Evolutionary conservation across 140 eudicot genomes (phyloP), one percentile per base, ranked within the genome.

Genomic region (Erigeron philadelphicus): DNA sequence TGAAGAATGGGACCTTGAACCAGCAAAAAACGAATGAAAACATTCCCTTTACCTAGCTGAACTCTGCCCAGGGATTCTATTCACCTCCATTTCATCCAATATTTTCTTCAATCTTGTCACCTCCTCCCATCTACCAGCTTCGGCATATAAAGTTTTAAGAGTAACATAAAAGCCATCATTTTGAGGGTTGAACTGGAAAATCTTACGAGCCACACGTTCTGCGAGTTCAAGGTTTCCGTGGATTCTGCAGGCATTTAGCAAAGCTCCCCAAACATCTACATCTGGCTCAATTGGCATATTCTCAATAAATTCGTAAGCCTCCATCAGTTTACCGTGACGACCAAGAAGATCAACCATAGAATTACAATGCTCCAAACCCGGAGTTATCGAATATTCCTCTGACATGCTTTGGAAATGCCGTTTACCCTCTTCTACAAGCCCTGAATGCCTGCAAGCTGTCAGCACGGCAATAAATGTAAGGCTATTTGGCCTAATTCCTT

Each of bases 301-400:
- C 47, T 72, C 55, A 53, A 86, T 83, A 52, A 83, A 81, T 17
- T 86, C 74, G 48, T 75, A 84, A 11, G 95, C 90, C 76, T 82
- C 86, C 23, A 15, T 8, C 61, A 86, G 68, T 57, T 73, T 70
- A 17, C 94, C 94, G 4, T 80, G 78, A 52, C 83, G 81, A 5
- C 82, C 82, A 47, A 81, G 89, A 61, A 83, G 86, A 76, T 86
- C 86, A 68, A 83, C 88, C 84, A 83, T 78, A 64, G 77, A 80
- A 9, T 82, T 72, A 76, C 75, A 86, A 42, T 84, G 90, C 73
- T 87, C 95, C 6, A 78, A 35, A 23, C 66, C 73, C 6, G 90
- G 90, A 58, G 38, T 61, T 16, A 87, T 56, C 11, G 40, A 72
- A 69, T 82, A 80, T 23, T 84, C 90, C 64, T 48, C 66, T 25